Base-by-base conservation (phyloP, 2,329 filamentous ascomycete species). In the Cercospora janseana region DNA sequence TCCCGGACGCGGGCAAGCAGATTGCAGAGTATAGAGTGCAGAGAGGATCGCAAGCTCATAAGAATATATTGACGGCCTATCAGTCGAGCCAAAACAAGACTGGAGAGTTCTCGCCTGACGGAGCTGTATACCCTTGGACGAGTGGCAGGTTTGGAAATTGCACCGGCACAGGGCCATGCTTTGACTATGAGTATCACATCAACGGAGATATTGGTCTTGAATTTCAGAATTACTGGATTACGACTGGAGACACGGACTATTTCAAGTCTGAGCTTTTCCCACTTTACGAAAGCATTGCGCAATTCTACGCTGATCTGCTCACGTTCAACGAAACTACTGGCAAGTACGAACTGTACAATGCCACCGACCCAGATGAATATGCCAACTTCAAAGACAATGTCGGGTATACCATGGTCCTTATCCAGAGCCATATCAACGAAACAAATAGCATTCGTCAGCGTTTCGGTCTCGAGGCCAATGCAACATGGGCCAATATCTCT, bases 351-450 rank as follows among this genome's bases (percentile, higher is more conserved):
- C 69, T 74, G 34, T 78, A 69, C 10, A 86, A 88, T 56, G 83
- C 86, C 68, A 88, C 86, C 0, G 86, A 89, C 66, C 86, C 86
- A 2, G 79, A 82, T 69, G 84, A 87, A 63, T 87, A 85, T 59
- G 83, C 84, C 6, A 86, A 87, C 58, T 64, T 64, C 46, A 71
- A 85, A 45, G 78, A 86, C 58, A 85, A 85, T 26, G 80, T 81
- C n/a, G 85, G 80, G 1, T 88, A 79, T 60, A 88, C 85, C 0
- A 83, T 83, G 74, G 75, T 81, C 0, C 67, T 84, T 24, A 81
- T 85, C 67, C 75, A 58, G 65, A 79, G 61, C 70, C 79, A 74
- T 9, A 67, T 87, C 40, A 69, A 72, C 3, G 72, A 78, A 47
- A 81, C 79, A 2, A 85, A 85, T 55, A 58, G 69, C 1, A 77